phyloP scores from a whole-genome alignment of 225 moss, liverwort and hornwort genomes.

The Rhytidiadelphus loreus region DNA sequence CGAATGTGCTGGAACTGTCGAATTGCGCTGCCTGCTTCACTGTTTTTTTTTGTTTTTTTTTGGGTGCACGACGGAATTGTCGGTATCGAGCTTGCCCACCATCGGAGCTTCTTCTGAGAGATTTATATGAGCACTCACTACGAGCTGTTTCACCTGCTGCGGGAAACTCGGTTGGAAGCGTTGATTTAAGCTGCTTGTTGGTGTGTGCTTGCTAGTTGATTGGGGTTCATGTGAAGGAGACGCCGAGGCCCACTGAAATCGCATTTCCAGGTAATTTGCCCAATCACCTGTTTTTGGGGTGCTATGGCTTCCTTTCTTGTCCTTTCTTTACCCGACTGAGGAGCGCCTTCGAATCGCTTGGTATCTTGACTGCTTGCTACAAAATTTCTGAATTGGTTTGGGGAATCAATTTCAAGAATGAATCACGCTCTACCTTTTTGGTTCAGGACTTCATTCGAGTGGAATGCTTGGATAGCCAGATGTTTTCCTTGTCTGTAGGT shows the following conservation, averaged over 20 bases:
- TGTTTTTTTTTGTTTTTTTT: not conserved
- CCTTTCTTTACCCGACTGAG: not conserved
- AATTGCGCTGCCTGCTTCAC: too few relatives aligned
- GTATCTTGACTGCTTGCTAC: too few relatives aligned
- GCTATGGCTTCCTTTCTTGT: not conserved
- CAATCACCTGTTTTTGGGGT: not conserved
- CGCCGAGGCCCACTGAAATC: not conserved
- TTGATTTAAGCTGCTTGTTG: too few relatives aligned
- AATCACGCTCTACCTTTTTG: not conserved
- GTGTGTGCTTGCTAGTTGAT: not conserved
- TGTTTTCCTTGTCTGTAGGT: not conserved
- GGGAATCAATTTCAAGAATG: not conserved
- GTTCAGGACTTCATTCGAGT: not conserved
- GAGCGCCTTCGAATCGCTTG: too few relatives aligned
- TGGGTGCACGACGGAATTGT: not conserved
- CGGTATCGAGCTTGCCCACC: not conserved
- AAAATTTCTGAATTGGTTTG: too few relatives aligned
- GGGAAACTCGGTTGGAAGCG: too few relatives aligned
- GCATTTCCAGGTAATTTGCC: not conserved
- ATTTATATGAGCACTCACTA: too few relatives aligned
- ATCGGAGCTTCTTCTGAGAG: not conserved
- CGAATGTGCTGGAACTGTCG: too few relatives aligned
- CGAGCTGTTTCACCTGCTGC: too few relatives aligned
- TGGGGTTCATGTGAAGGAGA: not conserved
- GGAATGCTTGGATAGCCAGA: not conserved